Base-by-base conservation (phyloP, 768 basidiomycete species). In the Agrocybe pediades region DNA sequence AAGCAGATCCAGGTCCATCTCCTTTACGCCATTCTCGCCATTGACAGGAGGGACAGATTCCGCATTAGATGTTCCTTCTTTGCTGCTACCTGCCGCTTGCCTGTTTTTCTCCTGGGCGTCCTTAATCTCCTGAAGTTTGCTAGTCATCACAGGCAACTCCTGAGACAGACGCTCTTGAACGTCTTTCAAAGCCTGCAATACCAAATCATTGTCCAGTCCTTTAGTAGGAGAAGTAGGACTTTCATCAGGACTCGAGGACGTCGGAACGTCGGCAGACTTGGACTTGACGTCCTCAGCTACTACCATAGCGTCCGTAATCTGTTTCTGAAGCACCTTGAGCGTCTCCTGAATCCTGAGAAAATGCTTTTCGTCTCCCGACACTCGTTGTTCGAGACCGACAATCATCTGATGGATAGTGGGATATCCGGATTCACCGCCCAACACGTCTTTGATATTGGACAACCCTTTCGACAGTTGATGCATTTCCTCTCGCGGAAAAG, bases 81-180 rank as follows among this genome's bases (percentile, higher is more conserved):
- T 24, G 11, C 40, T 19, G 24, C 36, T 21, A 45, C 26, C 9
- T 43, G 19, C 39, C 20, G 3, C 41, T 51, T 25, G 20, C 15
- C 6, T 29, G 13, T 39, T 44, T 20, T 49, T 49, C 25, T 51
- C 51, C 41, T 57, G 54, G 5, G 30, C 42, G 13, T 26, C 43
- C 24, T 53, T 55, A 26, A 68, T 47, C 13, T 62, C 58, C 36
- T 60, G 55, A 6, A 68, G 26, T 50, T 68, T 73, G 26, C 65
- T 66, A 21, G 70, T 51, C 30, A 81, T 58, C 6, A 66, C 53
- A 9, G 75, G 72, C 29, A 77, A 63, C 29, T 76, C 67, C 7
- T 62, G 62, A 11, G 67, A 68, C 47, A 85, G 59, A n/a, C 72
- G 73, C 2, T 51, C 47, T 46, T 72, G 68, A 39, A 82, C 65